phyloP scores from a whole-genome alignment of 2,329 filamentous ascomycete genomes.

The Talaromyces rugulosus region DNA sequence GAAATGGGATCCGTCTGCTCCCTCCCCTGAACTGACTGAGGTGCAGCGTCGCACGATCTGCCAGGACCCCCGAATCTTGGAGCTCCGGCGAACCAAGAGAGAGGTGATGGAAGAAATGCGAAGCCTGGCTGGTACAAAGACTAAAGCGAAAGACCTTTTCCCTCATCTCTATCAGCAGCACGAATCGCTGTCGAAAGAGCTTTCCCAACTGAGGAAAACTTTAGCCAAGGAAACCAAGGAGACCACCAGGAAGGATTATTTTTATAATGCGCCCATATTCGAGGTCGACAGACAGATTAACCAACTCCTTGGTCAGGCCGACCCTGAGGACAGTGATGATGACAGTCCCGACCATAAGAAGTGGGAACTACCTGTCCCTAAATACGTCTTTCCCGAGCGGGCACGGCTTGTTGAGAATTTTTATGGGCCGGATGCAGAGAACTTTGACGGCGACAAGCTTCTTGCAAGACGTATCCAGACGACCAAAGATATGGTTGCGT shows the following conservation, averaged over 20 bases:
- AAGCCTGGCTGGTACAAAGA: constrained; percentile 12
- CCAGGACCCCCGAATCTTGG: constrained; percentile 13
- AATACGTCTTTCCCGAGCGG: constrained; percentile 22
- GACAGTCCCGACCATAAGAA: constrained; percentile 69
- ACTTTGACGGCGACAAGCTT: constrained; percentile 21
- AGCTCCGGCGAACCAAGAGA: constrained; percentile 11
- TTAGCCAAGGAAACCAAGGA: constrained; percentile 18
- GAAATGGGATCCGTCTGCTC: constrained; percentile 20
- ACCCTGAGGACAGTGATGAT: constrained; percentile 65
- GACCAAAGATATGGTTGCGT: constrained; percentile 26
- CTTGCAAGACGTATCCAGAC: constrained; percentile 23
- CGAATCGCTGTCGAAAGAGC: constrained; percentile 5
- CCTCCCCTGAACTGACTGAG: constrained; percentile 11
- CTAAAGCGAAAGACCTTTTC: constrained; percentile 4
- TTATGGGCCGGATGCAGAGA: constrained; percentile 22
- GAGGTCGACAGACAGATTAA: constrained; percentile 24
- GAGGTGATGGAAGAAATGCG: constrained; percentile 14
- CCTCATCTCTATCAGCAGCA: constrained; percentile 9
- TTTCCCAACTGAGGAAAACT: constrained; percentile 7
- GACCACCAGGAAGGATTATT: constrained; percentile 23
- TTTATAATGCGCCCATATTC: constrained; percentile 19
- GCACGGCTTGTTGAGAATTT: constrained; percentile 23
- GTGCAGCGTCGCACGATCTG: constrained; percentile 10
- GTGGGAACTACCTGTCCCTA: constrained; percentile 54
- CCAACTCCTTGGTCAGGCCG: constrained; percentile 19